Evolutionary conservation across 306 rosid species (phyloP).

Genomic region (Astragalus membranaceus): DNA sequence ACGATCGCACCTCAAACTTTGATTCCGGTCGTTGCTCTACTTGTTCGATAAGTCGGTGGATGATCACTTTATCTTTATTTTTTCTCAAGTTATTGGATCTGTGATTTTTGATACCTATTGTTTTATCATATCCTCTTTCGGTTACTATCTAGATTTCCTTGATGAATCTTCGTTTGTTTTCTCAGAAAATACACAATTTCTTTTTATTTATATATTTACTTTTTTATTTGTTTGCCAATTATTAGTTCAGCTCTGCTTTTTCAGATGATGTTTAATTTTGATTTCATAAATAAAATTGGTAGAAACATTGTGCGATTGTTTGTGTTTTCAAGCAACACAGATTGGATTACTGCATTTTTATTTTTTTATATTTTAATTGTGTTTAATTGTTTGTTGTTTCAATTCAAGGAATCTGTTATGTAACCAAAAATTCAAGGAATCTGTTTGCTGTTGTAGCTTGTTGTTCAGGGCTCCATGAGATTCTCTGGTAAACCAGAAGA

Average conservation of each 20-base stretch:
- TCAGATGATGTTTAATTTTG: background rate
- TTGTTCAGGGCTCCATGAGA: background rate
- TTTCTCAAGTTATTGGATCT: slow-evolving; percentile 28
- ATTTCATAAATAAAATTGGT: background rate
- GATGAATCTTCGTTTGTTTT: background rate
- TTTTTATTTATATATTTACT: background rate
- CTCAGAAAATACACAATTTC: background rate
- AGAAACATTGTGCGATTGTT: slow-evolving; percentile 10
- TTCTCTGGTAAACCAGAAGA: too few species aligned
- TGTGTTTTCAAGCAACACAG: slow-evolving; percentile 8
- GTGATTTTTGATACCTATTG: slow-evolving; percentile 4
- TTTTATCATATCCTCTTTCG: background rate
- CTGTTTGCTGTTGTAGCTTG: background rate
- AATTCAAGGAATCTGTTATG: too few species aligned
- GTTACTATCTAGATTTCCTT: background rate
- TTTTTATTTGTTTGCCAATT: background rate
- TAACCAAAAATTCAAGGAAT: too few species aligned
- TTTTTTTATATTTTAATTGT: background rate
- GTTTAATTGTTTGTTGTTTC: background rate
- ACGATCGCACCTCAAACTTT: slow-evolving; percentile 25
- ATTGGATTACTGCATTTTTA: background rate
- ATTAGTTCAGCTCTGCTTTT: background rate
- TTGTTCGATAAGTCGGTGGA: slow-evolving; percentile 44
- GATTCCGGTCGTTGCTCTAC: slow-evolving; percentile 25
- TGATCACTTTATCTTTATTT: background rate